These are phyloP conservation scores for Colletotrichum nymphaeae DNA, from an alignment of 2,329 filamentous ascomycete species.

Conservation along the genomic window DNA sequence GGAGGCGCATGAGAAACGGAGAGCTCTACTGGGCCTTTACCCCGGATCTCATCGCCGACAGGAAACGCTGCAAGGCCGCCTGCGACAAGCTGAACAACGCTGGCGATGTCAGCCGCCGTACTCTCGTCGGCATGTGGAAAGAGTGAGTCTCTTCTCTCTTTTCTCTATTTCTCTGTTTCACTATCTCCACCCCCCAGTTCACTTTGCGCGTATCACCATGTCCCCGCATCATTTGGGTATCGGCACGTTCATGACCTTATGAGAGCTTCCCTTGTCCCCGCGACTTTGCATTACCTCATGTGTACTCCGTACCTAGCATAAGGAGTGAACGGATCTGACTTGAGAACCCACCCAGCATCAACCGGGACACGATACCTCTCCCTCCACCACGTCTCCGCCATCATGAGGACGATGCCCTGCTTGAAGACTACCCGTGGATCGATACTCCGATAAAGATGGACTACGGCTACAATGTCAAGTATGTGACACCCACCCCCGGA, in stretches of 20 bases:
- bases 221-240: neutral
- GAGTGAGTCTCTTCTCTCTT: slow-evolving; percentile 64
- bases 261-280: neutral
- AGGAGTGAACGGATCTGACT: slow-evolving; percentile 6
- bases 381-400: slow-evolving; percentile 67
- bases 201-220: neutral
- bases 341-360: slow-evolving; percentile 60
- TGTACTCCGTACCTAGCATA: neutral
- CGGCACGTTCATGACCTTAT: neutral
- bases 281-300: neutral
- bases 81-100: slow-evolving; percentile 73
- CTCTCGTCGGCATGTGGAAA: slow-evolving; percentile 75
- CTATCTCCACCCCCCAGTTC: neutral
- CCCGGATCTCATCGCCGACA: slow-evolving; percentile 72
- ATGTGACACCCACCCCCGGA: slow-evolving; percentile 28
- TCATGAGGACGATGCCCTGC: slow-evolving; percentile 73
- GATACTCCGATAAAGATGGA: slow-evolving; percentile 78
- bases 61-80: slow-evolving; percentile 72
- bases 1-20: slow-evolving; percentile 69
- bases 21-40: slow-evolving; percentile 82
- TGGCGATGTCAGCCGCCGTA: slow-evolving; percentile 69
- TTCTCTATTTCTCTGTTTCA: neutral
- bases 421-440: slow-evolving; percentile 75
- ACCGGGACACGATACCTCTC: slow-evolving; percentile 70
- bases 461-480: slow-evolving; percentile 81